Conservation (phyloP, 1,139 yeast species). For the Kodamaea anthophila region DNA sequence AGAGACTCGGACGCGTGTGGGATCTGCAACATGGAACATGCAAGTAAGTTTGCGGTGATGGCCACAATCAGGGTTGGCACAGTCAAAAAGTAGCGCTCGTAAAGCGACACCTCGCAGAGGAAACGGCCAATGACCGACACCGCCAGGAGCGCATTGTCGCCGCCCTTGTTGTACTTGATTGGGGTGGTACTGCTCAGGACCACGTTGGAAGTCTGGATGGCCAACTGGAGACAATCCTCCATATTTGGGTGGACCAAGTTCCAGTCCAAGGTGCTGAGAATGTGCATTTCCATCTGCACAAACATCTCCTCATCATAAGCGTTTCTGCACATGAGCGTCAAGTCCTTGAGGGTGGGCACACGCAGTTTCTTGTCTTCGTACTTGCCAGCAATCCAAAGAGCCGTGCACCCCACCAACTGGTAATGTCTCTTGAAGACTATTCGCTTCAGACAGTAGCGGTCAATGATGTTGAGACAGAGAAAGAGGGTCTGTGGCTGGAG, state of each 20-base stretch:
- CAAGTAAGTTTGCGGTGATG: constrained; percentile 61
- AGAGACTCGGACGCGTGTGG: constrained; percentile 32
- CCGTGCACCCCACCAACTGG: constrained; percentile 88
- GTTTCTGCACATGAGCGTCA: constrained; percentile 72
- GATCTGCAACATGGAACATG: constrained; percentile 57
- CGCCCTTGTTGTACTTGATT: constrained; percentile 22
- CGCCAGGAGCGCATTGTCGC: constrained; percentile 35
- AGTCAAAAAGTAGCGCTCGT: constrained; percentile 60
- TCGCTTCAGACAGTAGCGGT: constrained; percentile 85
- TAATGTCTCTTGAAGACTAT: constrained; percentile 90
- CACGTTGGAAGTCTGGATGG: constrained; percentile 31
- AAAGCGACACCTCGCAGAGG: constrained; percentile 71
- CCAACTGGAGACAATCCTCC: constrained; percentile 56
- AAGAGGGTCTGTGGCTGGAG: constrained; percentile 77
- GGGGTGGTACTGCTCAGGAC: constrained; percentile 22
- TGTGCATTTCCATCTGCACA: constrained; percentile 91
- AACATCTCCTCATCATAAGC: constrained; percentile 89
- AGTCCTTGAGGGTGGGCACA: constrained; percentile 76
- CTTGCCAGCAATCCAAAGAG: constrained; percentile 93
- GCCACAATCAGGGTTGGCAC: constrained; percentile 62
- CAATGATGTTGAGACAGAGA: constrained; percentile 74
- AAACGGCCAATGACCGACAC: constrained; percentile 56
- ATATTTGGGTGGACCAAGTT: constrained; percentile 55
- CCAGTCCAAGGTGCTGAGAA: constrained; percentile 83
- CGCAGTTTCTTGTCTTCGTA: constrained; percentile 82